phyloP scores from a whole-genome alignment of 345 rosid species.

The Eucalyptus cladocalyx region DNA sequence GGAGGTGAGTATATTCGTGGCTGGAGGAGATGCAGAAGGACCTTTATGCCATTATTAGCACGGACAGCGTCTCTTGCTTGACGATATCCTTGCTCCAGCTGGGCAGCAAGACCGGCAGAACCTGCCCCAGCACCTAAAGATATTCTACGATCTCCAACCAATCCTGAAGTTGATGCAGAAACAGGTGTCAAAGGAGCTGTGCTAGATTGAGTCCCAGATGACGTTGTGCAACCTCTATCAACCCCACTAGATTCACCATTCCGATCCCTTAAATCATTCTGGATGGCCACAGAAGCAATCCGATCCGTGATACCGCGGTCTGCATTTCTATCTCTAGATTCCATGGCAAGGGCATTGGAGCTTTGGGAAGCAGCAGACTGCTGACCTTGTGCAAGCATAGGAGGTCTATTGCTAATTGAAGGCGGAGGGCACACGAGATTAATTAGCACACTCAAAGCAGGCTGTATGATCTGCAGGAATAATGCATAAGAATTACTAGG shows the following conservation, averaged over 20 bases:
- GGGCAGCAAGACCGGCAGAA: slow-evolving; percentile 96
- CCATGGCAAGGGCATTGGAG: slow-evolving; percentile 20
- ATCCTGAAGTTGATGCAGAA: slow-evolving; percentile 59
- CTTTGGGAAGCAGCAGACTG: slow-evolving; percentile 31
- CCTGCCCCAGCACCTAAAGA: slow-evolving; percentile 97
- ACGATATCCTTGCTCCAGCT: slow-evolving; percentile 93
- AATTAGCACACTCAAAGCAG: slow-evolving; percentile 82
- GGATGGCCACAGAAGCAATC: slow-evolving; percentile 16
- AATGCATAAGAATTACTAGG: neutral
- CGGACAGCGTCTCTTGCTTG: slow-evolving; percentile 96
- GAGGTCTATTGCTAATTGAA: slow-evolving; percentile 82
- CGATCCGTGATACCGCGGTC: slow-evolving; percentile 33
- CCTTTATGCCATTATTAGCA: slow-evolving; percentile 93
- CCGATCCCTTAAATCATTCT: slow-evolving; percentile 41
- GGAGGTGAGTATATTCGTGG: slow-evolving; percentile 86
- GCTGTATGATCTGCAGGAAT: slow-evolving; percentile 75
- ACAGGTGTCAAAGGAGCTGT: slow-evolving; percentile 47
- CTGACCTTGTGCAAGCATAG: slow-evolving; percentile 44
- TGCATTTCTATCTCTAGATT: slow-evolving; percentile 27
- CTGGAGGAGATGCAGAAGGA: slow-evolving; percentile 91
- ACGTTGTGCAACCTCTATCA: slow-evolving; percentile 29
- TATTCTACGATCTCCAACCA: slow-evolving; percentile 96
- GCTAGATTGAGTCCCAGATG: slow-evolving; percentile 16
- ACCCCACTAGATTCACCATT: slow-evolving; percentile 28
- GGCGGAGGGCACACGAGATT: slow-evolving; percentile 99